These are phyloP conservation scores for Pythium folliculosum DNA, from an alignment of 352 stramenopile genomes.

Conservation along the genomic window DNA sequence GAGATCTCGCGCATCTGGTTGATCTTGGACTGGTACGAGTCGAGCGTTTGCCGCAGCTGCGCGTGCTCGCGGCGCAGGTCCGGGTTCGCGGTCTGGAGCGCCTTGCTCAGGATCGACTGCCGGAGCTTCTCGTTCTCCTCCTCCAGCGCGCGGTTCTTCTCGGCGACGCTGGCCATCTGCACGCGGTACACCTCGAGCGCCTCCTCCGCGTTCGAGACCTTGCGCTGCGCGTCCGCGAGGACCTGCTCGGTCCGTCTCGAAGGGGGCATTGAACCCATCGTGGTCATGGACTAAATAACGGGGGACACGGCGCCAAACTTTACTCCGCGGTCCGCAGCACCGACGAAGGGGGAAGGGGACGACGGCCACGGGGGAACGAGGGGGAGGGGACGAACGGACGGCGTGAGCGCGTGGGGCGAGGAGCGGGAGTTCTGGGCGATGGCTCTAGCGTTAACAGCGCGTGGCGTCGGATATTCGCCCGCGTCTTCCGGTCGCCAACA, in stretches of 20 bases:
- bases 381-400: no score
- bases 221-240: slow-evolving; percentile 69
- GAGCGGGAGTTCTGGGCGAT: no score
- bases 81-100: slow-evolving; percentile 73
- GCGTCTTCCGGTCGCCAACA: not conserved
- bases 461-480: no score
- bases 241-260: slow-evolving; percentile 35
- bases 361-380: no score
- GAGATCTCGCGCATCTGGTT: slow-evolving; percentile 88
- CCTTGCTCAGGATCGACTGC: slow-evolving; percentile 72
- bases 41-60: slow-evolving; percentile 81
- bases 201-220: slow-evolving; percentile 75
- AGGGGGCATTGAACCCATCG: slow-evolving; percentile 30
- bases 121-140: slow-evolving; percentile 84
- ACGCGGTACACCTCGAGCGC: slow-evolving; percentile 52
- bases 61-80: slow-evolving; percentile 82
- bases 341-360: no score
- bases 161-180: slow-evolving; percentile 50
- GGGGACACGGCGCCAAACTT: not conserved
- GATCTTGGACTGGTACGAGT: slow-evolving; percentile 89
- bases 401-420: no score
- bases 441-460: no score
- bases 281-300: slow-evolving; percentile 31
- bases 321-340: no score
- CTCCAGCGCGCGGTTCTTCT: slow-evolving; percentile 76